A percentile compares a stretch with the other conserved stretches of the same genome.
Conservation (phyloP, 2,329 filamentous ascomycete genomes). For the Calonectria pteridis region DNA sequence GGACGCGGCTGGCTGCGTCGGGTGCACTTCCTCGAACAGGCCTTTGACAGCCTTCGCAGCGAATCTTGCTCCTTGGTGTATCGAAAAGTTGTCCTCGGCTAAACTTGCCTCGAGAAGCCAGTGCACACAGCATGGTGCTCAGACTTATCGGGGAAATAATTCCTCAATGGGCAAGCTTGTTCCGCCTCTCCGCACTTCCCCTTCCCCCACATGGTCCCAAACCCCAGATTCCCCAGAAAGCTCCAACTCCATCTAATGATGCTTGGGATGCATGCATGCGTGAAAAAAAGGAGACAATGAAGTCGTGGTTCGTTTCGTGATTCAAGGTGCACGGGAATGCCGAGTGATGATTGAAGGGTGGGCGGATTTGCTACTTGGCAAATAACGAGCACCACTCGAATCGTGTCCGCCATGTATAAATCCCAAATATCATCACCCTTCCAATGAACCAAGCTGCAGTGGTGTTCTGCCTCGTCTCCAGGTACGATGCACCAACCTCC, state of each 20-base stretch:
- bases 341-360: not conserved
- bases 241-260: not conserved
- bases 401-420: not conserved
- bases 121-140: not conserved
- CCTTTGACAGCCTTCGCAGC: not conserved
- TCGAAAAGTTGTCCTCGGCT: not conserved
- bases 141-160: not conserved
- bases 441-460: too few relatives aligned
- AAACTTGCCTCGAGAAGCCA: not conserved
- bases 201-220: not conserved
- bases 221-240: conserved; percentile 1
- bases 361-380: not conserved
- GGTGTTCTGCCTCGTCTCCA: not conserved
- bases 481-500: not conserved
- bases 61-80: not conserved
- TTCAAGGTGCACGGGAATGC: not conserved
- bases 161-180: not conserved
- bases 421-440: not conserved
- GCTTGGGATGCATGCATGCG: not conserved
- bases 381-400: not conserved
- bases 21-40: not conserved
- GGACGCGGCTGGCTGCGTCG: not conserved
- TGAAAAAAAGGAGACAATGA: not conserved
- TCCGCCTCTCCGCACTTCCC: not conserved
- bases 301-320: not conserved